Percentiles rank a stretch among this genome's conserved stretches.
phyloP scores from a whole-genome alignment of 2,329 filamentous ascomycete genomes.

The Ascochyta viciae-villosae region DNA sequence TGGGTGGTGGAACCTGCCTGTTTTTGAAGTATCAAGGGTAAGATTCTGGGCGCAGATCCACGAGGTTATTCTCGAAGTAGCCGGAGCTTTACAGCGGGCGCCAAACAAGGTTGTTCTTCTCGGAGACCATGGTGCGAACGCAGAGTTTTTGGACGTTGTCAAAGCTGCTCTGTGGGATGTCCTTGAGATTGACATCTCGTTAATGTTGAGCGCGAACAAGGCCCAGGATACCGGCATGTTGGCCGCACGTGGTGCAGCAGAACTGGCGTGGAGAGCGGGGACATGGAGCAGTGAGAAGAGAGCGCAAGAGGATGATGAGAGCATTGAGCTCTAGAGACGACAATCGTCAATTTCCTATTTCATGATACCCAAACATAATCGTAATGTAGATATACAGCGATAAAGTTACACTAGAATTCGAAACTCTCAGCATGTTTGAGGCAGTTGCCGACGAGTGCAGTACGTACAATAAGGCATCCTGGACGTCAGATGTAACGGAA shows the following conservation, averaged over 20 bases:
- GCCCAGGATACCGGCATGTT: constrained; percentile 18
- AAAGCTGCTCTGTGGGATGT: constrained; percentile 30
- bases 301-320: constrained; percentile 3
- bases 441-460: not conserved
- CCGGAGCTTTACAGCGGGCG: constrained; percentile 13
- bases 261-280: constrained; percentile 24
- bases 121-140: constrained; percentile 29
- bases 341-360: constrained; percentile 2
- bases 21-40: constrained; percentile 30
- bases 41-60: constrained; percentile 34
- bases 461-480: not conserved
- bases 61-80: constrained; percentile 26
- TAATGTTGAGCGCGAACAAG: constrained; percentile 22
- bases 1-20: constrained; percentile 37
- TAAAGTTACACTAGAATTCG: constrained; percentile 8
- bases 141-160: constrained; percentile 31
- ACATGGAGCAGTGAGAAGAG: constrained; percentile 1
- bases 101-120: constrained; percentile 32
- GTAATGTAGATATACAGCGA: constrained; percentile 15
- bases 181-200: constrained; percentile 27
- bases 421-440: not conserved
- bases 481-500: constrained; percentile 67
- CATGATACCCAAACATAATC: constrained; percentile 20
- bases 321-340: constrained; percentile 15
- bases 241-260: constrained; percentile 35